Percentiles rank a stretch among this genome's conserved stretches.
These are phyloP conservation scores for Furculomyces boomerangus DNA, from an alignment of 371 early-diverging fungal genomes.

Conservation along the genomic window DNA sequence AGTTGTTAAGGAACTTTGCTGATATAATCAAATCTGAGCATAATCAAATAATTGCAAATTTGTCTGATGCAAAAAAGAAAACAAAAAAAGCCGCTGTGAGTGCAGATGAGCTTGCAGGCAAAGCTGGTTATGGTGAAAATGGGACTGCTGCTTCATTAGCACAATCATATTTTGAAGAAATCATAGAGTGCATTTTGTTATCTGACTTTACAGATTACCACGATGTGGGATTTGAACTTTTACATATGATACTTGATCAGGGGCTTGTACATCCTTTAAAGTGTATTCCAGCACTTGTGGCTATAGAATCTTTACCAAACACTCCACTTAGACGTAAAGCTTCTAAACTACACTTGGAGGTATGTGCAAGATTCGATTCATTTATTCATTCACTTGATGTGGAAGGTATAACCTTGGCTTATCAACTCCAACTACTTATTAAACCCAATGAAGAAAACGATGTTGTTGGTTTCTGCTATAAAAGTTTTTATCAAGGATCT, in stretches of 20 bases:
- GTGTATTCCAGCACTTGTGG: slow-evolving; percentile 70
- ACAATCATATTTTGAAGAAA: slow-evolving; percentile 55
- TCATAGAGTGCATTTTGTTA: slow-evolving; percentile 51
- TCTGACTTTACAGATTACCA: slow-evolving; percentile 14
- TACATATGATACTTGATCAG: slow-evolving; percentile 54
- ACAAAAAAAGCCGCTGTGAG: background rate
- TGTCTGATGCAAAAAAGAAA: background rate
- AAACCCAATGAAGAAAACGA: slow-evolving; percentile 6
- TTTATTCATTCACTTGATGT: slow-evolving; percentile 56
- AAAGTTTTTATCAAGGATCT: background rate
- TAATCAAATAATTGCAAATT: background rate
- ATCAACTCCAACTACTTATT: slow-evolving; percentile 40
- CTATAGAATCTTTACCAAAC: slow-evolving; percentile 57
- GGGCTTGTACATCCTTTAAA: slow-evolving; percentile 75
- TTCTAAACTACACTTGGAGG: slow-evolving; percentile 43
- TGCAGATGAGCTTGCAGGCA: slow-evolving; percentile 37
- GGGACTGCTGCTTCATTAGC: slow-evolving; percentile 67
- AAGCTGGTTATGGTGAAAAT: slow-evolving; percentile 47
- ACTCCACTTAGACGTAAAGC: slow-evolving; percentile 41
- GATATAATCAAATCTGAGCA: slow-evolving; percentile 33
- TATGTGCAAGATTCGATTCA: slow-evolving; percentile 63
- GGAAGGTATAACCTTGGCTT: slow-evolving; percentile 52
- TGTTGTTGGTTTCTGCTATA: slow-evolving; percentile 13
- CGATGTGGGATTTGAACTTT: slow-evolving; percentile 52
- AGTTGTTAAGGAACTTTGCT: slow-evolving; percentile 45